Base-by-base conservation (phyloP, 805 yeast genomes). In the Yarrowia porcina region DNA sequence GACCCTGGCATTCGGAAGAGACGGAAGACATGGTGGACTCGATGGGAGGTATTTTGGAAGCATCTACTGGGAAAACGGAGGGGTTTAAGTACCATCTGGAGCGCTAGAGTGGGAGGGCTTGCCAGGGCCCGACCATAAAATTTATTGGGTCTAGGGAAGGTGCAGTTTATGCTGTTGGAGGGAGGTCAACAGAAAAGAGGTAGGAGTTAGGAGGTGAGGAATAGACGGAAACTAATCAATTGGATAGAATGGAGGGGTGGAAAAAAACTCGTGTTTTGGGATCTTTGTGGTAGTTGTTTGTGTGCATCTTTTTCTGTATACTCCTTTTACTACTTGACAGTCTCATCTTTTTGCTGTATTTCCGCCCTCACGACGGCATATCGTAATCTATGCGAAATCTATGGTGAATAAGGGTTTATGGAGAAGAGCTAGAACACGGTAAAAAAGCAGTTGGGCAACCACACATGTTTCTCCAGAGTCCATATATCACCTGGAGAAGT, bases 1-100 rank as follows among this genome's bases (percentile, higher is more conserved):
- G 33, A 18, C 50, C 50, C 50, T 45, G 50, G 50, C 50, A 45
- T 42, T 23, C 47, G 35, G 50, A 45, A 13, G 35, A 27, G 50
- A 8, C n/a, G 12, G 36, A 45, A 45, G 52, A 45, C 52, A 45
- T 45, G 52, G 17, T 44, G 20, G 20, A 21, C 12, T 21, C 28
- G 45, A 15, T 21, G 20, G 20, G 25, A 7, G 17, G 4, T 23
- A 15, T 23, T 15, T 20, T 2, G 15, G 25, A 10, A 13, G 10
- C 0, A 4, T 39, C 27, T 12, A 13, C 42, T 20, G 21, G 35
- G 23, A 11, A 44, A 27, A 17, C 11, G 13, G 15, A 2, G 10
- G 50, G n/a, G 23, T 27, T n/a, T 44, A 44, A 23, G 21, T 44
- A 44, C 30, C 30, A 41, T 23, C 30, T 23, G 7, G 47, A n/a